These are phyloP conservation scores for Starmerella floricola DNA, from an alignment of 805 yeast species.

Conservation along the genomic window DNA sequence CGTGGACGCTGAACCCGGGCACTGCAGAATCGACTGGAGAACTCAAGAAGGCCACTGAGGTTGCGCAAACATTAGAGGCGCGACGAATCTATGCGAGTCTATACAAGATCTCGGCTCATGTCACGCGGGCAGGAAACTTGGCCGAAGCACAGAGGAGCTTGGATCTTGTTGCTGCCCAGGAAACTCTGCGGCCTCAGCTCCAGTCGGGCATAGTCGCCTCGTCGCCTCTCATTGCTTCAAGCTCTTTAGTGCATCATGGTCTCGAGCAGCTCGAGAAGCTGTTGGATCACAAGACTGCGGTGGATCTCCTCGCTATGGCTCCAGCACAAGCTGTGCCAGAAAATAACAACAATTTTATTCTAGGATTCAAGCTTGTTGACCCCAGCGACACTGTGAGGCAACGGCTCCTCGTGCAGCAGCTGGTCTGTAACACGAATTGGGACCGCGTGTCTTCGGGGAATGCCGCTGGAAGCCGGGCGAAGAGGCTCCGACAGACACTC, in stretches of 20 bases:
- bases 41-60: constrained; percentile 5
- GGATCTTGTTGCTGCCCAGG: constrained; percentile 9
- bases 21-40: constrained; percentile 8
- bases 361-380: constrained; percentile 11
- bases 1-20: constrained; percentile 18
- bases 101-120: constrained; percentile 12
- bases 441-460: constrained; percentile 3
- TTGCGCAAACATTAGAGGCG: neutral
- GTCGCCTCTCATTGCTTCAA: no score
- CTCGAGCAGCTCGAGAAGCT: neutral
- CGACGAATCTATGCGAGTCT: constrained; percentile 13
- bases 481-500: constrained; percentile 6
- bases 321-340: constrained; percentile 8
- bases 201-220: neutral
- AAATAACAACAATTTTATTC: constrained; percentile 5
- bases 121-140: neutral
- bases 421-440: constrained; percentile 16
- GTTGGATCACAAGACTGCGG: constrained; percentile 8
- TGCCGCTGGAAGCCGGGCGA: neutral
- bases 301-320: constrained; percentile 16
- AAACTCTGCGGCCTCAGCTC: constrained; percentile 5
- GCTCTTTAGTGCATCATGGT: constrained; percentile 3
- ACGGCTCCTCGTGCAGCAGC: constrained; percentile 15
- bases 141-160: constrained; percentile 6
- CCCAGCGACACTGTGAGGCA: constrained; percentile 9